Evolutionary conservation across 1,284 basidiomycete species (phyloP), one percentile per base, ranked within the genome.

Genomic region (Volvariella surrecta): DNA sequence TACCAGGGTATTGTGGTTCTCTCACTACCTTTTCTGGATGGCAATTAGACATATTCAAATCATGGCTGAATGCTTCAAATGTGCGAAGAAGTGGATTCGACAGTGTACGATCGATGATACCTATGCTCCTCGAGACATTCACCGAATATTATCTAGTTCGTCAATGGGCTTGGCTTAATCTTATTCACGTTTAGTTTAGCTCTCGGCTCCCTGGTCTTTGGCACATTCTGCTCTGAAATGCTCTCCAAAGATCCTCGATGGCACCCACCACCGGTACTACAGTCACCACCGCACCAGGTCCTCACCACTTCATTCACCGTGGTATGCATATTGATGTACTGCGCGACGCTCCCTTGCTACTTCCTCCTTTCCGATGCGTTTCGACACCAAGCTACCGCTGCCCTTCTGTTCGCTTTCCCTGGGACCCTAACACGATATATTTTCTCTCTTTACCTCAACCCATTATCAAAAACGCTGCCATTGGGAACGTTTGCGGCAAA

Each of bases 21-120:
- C 66, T 97, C 51, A 99, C 96, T 3, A 98, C 94, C 0, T 99
- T 98, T 65, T 96, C 93, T 3, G 77, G 82, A 13, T 99, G 96
- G 95, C 91, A 97, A 62, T 58, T 91, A 6, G 87, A 92, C 50
- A 67, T 92, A 1, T 99, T 95, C 57, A 64, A 76, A 40, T 86
- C 92, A 0, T 99, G 93, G 76, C 73, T 87, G 0, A 89, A 98
- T 58, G 65, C 73, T 13, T 62, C 67, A 11, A 62, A 71, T 10
- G 76, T 68, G 43, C 56, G 72, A 46, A 75, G 89, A 39, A 67
- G 73, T 43, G 85, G 90, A 43, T 70, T 98, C 32, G 72, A 81
- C 53, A 80, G 90, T 59, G 95, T 93, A 52, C 45, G 87, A 67
- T n/a, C 2, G 21, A n/a, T 17, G 42, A 20, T 32, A 18, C 37